These are phyloP conservation scores for Cutaneotrichosporon dermatis DNA, from an alignment of 1,284 basidiomycete genomes.

Conservation along the genomic window DNA sequence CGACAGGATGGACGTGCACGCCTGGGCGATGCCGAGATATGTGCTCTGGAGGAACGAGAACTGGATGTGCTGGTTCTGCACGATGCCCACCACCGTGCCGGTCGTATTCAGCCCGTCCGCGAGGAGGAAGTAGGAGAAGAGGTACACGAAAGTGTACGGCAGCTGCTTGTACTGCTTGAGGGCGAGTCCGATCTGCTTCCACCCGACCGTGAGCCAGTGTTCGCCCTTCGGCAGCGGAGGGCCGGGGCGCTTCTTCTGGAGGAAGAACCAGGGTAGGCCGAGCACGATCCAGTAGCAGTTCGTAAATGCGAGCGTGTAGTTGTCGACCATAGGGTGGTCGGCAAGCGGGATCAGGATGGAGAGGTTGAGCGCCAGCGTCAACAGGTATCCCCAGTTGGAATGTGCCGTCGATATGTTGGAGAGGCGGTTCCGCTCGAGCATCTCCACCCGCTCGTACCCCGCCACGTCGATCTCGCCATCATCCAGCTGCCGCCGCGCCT, in stretches of 20 bases:
- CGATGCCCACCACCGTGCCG: conserved; percentile 20
- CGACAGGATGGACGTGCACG: conserved; percentile 60
- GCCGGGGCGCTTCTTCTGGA: conserved; percentile 68
- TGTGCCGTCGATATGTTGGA: conserved; percentile 77
- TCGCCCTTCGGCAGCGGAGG: conserved; percentile 67
- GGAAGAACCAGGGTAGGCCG: conserved; percentile 79
- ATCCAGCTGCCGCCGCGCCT: conserved; percentile 57
- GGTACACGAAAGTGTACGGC: conserved; percentile 65
- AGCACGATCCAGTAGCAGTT: conserved; percentile 69
- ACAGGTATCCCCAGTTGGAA: conserved; percentile 63
- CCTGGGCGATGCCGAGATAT: conserved; percentile 68
- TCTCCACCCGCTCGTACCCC: conserved; percentile 69
- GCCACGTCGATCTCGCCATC: conserved; percentile 57
- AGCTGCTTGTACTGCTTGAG: conserved; percentile 59
- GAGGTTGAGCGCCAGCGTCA: conserved; percentile 63
- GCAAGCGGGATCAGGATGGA: conserved; percentile 65
- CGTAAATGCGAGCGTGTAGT: conserved; percentile 49
- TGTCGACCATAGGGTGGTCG: conserved; percentile 62
- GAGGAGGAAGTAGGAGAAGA: conserved; percentile 69
- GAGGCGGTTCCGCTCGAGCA: conserved; percentile 75
- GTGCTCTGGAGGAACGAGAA: conserved; percentile 72
- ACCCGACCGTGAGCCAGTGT: conserved; percentile 67
- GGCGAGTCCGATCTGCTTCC: conserved; percentile 76
- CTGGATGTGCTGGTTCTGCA: conserved; percentile 68
- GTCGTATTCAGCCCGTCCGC: conserved; percentile 39